Conservation (phyloP, 106 monocot species). For the Gastrodia elata region DNA sequence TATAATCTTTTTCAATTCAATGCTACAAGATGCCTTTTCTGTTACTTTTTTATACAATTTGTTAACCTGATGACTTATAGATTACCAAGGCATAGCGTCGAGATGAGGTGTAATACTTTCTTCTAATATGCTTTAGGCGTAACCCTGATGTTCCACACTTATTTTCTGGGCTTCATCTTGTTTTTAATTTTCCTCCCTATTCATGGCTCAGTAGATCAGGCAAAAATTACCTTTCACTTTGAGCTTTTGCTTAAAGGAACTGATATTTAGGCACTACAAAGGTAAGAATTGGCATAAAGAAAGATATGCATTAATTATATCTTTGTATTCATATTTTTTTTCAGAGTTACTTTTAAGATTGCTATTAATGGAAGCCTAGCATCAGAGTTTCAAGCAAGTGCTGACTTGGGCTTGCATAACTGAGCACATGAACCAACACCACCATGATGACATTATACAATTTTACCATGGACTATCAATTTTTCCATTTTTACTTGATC, state of each 20-base stretch:
- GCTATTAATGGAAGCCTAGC: background rate
- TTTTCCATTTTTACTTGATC: background rate
- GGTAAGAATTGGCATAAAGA: background rate
- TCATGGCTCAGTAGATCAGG: too few relatives aligned
- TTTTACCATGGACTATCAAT: background rate
- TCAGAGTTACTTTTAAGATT: background rate
- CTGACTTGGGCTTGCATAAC: background rate
- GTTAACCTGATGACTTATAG: background rate
- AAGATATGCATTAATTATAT: background rate
- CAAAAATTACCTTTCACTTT: background rate
- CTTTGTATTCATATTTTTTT: background rate
- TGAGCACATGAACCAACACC: background rate
- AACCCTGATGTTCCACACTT: too few relatives aligned
- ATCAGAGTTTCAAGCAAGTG: background rate
- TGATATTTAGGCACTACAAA: background rate
- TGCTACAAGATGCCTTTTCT: too few relatives aligned
- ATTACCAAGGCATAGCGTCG: background rate
- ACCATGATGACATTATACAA: background rate
- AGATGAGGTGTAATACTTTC: background rate
- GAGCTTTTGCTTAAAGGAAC: background rate
- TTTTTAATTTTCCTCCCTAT: too few relatives aligned
- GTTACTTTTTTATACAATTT: conserved; percentile 2
- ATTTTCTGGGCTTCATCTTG: too few relatives aligned
- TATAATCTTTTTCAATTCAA: too few relatives aligned
- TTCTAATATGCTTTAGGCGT: background rate